A percentile compares a stretch with the other conserved stretches of the same genome.
Evolutionary conservation across 176 grass and related monocot species (phyloP).

Genomic region (Ampelocalamus luodianensis): DNA sequence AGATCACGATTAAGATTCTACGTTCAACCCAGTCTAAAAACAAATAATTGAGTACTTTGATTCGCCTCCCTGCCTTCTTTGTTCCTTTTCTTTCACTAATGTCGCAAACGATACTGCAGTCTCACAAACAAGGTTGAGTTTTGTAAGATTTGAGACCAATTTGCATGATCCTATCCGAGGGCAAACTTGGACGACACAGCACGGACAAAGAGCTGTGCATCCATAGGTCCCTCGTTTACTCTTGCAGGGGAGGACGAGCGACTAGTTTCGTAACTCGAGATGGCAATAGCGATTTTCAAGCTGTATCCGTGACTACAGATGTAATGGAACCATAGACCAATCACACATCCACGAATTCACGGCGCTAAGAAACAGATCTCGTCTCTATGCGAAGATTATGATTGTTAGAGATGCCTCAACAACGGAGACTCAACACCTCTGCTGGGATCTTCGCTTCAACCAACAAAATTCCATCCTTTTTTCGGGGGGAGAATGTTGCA

Average conservation of each 20-base stretch:
- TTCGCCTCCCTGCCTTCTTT: too few species aligned
- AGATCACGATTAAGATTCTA: not conserved
- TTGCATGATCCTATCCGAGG: constrained; percentile 33
- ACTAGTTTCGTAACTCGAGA: not conserved
- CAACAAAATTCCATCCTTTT: not conserved
- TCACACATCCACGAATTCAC: constrained; percentile 60
- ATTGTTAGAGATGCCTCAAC: constrained; percentile 49
- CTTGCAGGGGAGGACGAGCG: too few species aligned
- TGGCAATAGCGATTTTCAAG: not conserved
- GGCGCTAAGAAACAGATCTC: not conserved
- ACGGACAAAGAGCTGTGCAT: constrained; percentile 48
- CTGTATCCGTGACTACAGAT: constrained; percentile 49
- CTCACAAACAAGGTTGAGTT: not conserved
- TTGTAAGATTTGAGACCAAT: not conserved
- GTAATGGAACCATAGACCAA: constrained; percentile 38
- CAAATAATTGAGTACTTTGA: not conserved
- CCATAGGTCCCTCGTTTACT: constrained; percentile 61
- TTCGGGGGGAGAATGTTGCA: not conserved
- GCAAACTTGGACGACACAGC: constrained; percentile 62
- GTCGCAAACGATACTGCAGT: constrained; percentile 23
- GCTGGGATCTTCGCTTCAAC: constrained; percentile 51
- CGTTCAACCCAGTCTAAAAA: not conserved
- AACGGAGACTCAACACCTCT: constrained; percentile 30
- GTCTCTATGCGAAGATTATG: constrained; percentile 43
- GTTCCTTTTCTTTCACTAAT: not conserved